Base-by-base conservation (phyloP, 2,329 filamentous ascomycete genomes). In the Venturia asperata region DNA sequence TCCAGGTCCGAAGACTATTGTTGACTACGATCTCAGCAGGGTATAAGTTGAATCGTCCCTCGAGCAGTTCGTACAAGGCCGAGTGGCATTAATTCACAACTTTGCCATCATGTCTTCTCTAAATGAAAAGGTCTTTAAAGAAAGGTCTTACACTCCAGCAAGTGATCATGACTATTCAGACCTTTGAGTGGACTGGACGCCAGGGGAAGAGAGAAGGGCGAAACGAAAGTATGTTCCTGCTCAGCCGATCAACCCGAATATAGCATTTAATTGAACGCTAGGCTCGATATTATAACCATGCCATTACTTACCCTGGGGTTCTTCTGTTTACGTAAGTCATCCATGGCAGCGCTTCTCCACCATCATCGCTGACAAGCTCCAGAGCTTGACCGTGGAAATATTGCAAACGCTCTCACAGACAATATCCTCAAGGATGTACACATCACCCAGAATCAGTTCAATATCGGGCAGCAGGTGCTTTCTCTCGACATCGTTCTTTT, bases 311-410 rank as follows among this genome's bases (percentile, higher is more conserved):
- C 69, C 34, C 67, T 72, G 34, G 69, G 67, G 52, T 72, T 72
- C 64, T 72, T 72, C 64, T 68, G 70, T 56, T 68, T 73, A 55
- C 71, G 62, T n/a, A 61, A 27, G 30, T 64, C 13, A 24, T 4
- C 47, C 27, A n/a, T n/a, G 13, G 49, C 17, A 64, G 61, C 45
- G 13, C 34, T 43, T 10, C 19, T 49, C 15, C 39, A 34, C 39
- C 5, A 45, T 62, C n/a, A n/a, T 10, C 55, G 24, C 62, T 49
- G 19, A 45, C 60, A 41, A 43, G 24, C 34, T 0, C 76, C 84
- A 37, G 80, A 84, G 67, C 73, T 83, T 3, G 70, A 71, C 52
- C 66, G 70, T 6, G 64, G 66, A 47, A 71, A 71, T 52, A 66
- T 71, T 30, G 17, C 39, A 7, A 70, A 72, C 55, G 70, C 70